Evolutionary conservation across 352 stramenopile species (phyloP), one percentile per base, ranked within the genome.

Genomic region (Phytophthora crassamura): DNA sequence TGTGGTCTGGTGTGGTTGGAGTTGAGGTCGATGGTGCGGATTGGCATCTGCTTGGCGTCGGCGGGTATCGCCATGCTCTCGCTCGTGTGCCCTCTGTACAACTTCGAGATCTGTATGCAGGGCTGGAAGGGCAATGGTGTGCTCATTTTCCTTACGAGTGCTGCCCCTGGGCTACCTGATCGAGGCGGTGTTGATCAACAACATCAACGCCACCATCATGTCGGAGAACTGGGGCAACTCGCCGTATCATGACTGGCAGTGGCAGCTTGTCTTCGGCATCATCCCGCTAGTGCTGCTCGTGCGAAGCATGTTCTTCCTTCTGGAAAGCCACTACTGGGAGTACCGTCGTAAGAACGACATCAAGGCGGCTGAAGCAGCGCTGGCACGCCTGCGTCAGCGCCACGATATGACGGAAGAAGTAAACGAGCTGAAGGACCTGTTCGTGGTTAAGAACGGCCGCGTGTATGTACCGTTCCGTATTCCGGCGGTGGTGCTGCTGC

Each of bases 101-200:
- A 94, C 67, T 95, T 93, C 16, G 88, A 96, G 62, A 89, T 95
- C 28, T 94, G 84, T 67, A 94, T 91, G 82, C 72, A 80, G 20
- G 88, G 86, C 7, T 94, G 86, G 85, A 94, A 91, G 65, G 87
- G 88, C 43, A 95, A 96, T 64, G 87, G 86, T 18, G 86, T 95
- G 33, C 59, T 95, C n/a, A 77, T 94, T 38, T 96, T 96, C 63
- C 58, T 95, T 3, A 86, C 91, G 10, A 86, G 74, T 16, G 76
- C 74, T 42, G 70, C 78, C n/a, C n/a, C 65, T 96, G 14, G 85
- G 78, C 7, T 95, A 88, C 68, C 86, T 95, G 50, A 71, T 96
- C 14, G 88, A 94, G 54, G 80, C 86, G 5, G 62, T 93, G 15
- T 59, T 96, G 33, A 35, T 93, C 22, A 82, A 92, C 45, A 62